Percentiles rank a stretch among this genome's conserved stretches.
phyloP scores from a whole-genome alignment of 495 filamentous ascomycete genomes.

The Aspergillus taichungensis region DNA sequence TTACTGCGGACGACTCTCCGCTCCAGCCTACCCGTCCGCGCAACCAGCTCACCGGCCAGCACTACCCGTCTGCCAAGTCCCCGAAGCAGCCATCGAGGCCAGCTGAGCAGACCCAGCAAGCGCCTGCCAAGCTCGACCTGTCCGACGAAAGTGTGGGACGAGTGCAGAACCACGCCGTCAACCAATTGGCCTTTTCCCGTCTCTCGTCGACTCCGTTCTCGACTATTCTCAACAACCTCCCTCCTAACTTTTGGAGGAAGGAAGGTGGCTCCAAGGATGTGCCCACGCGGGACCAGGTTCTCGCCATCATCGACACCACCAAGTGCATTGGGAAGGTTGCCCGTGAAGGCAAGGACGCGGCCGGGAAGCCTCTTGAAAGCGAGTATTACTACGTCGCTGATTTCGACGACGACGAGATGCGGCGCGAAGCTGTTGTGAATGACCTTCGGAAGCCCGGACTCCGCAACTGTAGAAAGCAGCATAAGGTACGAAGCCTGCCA shows the following conservation, averaged over 20 bases:
- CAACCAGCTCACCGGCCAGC: slow-evolving; percentile 21
- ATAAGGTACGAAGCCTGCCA: slow-evolving; percentile 63
- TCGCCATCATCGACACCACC: slow-evolving; percentile 59
- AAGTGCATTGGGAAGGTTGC: slow-evolving; percentile 78
- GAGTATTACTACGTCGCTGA: slow-evolving; percentile 98
- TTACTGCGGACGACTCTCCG: slow-evolving; percentile 52
- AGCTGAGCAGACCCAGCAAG: slow-evolving; percentile 17
- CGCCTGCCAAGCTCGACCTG: slow-evolving; percentile 23
- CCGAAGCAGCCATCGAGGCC: slow-evolving; percentile 22
- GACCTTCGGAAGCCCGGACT: slow-evolving; percentile 81
- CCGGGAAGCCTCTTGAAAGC: slow-evolving; percentile 85
- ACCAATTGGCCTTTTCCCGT: slow-evolving; percentile 94
- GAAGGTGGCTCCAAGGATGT: slow-evolving; percentile 35
- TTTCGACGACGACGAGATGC: slow-evolving; percentile 67
- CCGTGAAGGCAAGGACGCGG: slow-evolving; percentile 91
- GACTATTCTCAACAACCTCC: slow-evolving; percentile 76
- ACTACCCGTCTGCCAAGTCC: slow-evolving; percentile 31
- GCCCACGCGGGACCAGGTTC: slow-evolving; percentile 52
- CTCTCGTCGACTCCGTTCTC: slow-evolving; percentile 88
- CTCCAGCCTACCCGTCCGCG: slow-evolving; percentile 30
- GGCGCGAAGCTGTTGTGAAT: slow-evolving; percentile 75
- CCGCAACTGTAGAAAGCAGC: slow-evolving; percentile 80
- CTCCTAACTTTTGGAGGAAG: slow-evolving; percentile 48
- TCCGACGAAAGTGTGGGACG: slow-evolving; percentile 26
- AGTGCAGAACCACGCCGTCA: slow-evolving; percentile 71